phyloP scores from a whole-genome alignment of 139 green algal species.

The Tetradesmus obliquus region DNA sequence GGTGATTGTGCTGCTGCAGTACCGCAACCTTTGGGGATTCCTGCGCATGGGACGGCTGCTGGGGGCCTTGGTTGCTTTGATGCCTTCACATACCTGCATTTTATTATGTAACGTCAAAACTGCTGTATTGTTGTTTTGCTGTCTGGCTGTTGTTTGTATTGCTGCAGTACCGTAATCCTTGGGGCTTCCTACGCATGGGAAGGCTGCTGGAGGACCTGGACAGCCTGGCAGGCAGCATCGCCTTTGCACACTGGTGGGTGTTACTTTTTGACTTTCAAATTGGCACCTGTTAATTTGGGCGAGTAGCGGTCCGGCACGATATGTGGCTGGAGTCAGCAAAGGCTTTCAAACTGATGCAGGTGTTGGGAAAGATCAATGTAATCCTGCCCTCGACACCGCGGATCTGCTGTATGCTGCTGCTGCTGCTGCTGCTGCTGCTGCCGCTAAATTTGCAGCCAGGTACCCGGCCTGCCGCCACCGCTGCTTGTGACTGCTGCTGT shows the following conservation, averaged over 20 bases:
- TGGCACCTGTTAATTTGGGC: not conserved
- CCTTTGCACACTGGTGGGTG: conserved; percentile 75
- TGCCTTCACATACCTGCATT: not conserved
- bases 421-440: conserved; percentile 2
- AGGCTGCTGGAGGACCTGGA: conserved; percentile 86
- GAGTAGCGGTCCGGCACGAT: not conserved
- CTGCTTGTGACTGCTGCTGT: not conserved
- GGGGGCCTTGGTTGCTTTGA: conserved; percentile 73
- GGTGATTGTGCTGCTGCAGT: conserved; percentile 55
- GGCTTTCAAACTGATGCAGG: not conserved
- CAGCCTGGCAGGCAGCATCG: conserved; percentile 81
- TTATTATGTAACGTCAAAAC: not conserved
- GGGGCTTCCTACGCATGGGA: conserved; percentile 77
- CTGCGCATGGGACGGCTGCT: conserved; percentile 84
- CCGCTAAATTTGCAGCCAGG: not conserved
- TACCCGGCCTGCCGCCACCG: not conserved
- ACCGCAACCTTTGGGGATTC: conserved; percentile 79
- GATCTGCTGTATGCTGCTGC: not conserved
- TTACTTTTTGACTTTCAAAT: not conserved
- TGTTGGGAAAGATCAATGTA: too few species aligned
- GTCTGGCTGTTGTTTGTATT: not conserved
- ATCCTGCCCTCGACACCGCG: too few species aligned
- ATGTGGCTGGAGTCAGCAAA: not conserved
- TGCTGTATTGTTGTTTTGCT: not conserved
- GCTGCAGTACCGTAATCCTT: conserved; percentile 84